Evolutionary conservation across 495 filamentous ascomycete genomes (phyloP).

Genomic region (Pseudoneurospora amorphoporcata): DNA sequence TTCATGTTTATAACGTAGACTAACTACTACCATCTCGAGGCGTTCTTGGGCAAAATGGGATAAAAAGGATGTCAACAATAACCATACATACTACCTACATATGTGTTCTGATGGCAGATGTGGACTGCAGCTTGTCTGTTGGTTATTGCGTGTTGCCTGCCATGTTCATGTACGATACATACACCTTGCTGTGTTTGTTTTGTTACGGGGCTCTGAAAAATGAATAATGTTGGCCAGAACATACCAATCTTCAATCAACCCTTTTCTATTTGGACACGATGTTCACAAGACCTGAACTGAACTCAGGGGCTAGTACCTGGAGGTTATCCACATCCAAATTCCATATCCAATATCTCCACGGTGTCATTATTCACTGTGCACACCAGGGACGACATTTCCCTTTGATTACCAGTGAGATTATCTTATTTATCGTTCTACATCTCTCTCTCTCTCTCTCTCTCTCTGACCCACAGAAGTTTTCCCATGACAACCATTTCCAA

Average conservation of each 20-base stretch:
- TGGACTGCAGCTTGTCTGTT: too few species aligned
- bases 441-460: neutral
- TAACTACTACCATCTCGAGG: neutral
- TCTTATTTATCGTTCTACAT: neutral
- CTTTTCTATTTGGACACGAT: neutral
- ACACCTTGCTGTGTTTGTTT: too few species aligned
- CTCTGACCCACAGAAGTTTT: too few species aligned
- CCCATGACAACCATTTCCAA: too few species aligned
- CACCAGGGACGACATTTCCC: neutral
- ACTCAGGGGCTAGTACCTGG: neutral
- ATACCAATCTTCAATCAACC: too few species aligned
- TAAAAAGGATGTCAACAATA: neutral
- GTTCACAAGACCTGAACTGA: neutral
- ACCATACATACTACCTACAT: neutral
- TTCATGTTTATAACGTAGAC: constrained; percentile 2
- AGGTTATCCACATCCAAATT: neutral
- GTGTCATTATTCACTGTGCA: neutral
- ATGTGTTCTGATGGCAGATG: neutral
- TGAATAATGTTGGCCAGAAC: too few species aligned
- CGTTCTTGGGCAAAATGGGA: constrained; percentile 3
- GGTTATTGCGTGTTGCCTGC: too few species aligned
- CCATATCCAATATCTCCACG: neutral
- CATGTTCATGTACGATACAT: too few species aligned
- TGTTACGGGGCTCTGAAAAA: too few species aligned
- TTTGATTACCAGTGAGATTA: neutral